Evolutionary conservation across 805 yeast species (phyloP).

Genomic region (Candida pini): DNA sequence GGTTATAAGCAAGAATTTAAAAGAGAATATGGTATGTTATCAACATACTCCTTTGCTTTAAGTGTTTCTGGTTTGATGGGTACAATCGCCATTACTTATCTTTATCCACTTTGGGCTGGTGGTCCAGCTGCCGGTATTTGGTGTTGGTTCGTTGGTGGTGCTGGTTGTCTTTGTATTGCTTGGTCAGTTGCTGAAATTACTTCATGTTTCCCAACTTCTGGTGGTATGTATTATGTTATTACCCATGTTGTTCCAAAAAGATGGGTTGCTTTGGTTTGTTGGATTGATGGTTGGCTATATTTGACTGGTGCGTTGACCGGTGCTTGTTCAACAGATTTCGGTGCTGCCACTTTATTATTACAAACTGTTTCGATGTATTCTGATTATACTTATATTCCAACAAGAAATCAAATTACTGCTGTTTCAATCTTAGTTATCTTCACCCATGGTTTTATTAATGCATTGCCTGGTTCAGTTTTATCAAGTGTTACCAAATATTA

Average conservation of each 20-base stretch:
- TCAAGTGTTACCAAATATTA: conserved; percentile 46
- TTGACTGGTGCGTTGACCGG: conserved; percentile 45
- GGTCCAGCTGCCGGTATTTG: conserved; percentile 62
- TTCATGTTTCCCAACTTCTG: conserved; percentile 47
- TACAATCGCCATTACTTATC: conserved; percentile 49
- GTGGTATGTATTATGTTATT: conserved; percentile 45
- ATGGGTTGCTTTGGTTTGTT: conserved; percentile 45
- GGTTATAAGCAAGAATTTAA: conserved; percentile 61
- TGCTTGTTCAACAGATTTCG: conserved; percentile 47
- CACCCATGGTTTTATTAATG: conserved; percentile 45
- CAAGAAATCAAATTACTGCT: conserved; percentile 42
- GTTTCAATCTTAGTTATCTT: conserved; percentile 44
- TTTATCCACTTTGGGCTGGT: conserved; percentile 43
- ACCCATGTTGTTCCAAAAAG: conserved; percentile 43
- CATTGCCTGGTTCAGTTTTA: conserved; percentile 45
- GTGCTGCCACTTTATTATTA: conserved; percentile 43
- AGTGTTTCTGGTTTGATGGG: conserved; percentile 64
- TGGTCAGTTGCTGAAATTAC: conserved; percentile 45
- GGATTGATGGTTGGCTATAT: conserved; percentile 52
- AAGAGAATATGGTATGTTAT: conserved; percentile 52
- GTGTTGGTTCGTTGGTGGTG: conserved; percentile 55
- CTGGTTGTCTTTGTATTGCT: conserved; percentile 51
- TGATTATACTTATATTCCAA: conserved; percentile 34
- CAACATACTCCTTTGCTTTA: conserved; percentile 60
- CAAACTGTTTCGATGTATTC: conserved; percentile 38